Evolutionary conservation across 352 stramenopile species (phyloP).

Genomic region (Phytopythium aichiense): DNA sequence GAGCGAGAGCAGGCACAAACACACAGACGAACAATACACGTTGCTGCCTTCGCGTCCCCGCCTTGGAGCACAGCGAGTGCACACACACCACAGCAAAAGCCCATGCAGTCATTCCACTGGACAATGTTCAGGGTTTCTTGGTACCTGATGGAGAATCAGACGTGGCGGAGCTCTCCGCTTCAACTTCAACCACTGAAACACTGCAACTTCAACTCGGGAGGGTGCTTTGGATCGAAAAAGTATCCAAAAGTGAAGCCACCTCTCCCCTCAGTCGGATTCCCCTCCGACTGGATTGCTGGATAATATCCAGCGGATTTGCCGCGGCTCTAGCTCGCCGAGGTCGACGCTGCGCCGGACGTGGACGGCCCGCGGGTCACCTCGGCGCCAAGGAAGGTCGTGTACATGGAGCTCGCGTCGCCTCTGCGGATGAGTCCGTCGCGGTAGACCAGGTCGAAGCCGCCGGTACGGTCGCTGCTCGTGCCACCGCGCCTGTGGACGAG

Average conservation of each 20-base stretch:
- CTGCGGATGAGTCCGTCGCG: constrained; percentile 58
- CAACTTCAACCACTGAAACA: constrained; percentile 4
- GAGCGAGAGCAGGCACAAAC: neutral
- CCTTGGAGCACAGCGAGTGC: too few relatives aligned
- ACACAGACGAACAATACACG: neutral
- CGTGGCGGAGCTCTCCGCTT: neutral
- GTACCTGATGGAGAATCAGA: neutral
- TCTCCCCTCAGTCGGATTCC: neutral
- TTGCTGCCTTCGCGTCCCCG: neutral
- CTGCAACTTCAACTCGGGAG: constrained; percentile 1
- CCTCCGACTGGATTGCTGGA: neutral
- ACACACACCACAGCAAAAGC: neutral
- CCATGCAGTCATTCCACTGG: too few relatives aligned
- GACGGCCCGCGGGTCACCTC: constrained; percentile 40
- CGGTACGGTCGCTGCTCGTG: constrained; percentile 47
- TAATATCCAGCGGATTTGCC: neutral
- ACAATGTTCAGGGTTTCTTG: too few relatives aligned
- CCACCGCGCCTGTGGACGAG: constrained; percentile 16
- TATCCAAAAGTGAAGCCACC: constrained; percentile 1
- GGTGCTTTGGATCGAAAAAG: neutral
- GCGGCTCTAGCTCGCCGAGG: neutral
- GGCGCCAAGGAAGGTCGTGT: constrained; percentile 67
- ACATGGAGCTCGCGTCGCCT: constrained; percentile 52
- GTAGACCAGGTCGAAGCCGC: constrained; percentile 80
- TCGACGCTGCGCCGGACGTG: too few relatives aligned